phyloP scores from a whole-genome alignment of 1,139 yeast species.

The Blastobotrys indianensis region DNA sequence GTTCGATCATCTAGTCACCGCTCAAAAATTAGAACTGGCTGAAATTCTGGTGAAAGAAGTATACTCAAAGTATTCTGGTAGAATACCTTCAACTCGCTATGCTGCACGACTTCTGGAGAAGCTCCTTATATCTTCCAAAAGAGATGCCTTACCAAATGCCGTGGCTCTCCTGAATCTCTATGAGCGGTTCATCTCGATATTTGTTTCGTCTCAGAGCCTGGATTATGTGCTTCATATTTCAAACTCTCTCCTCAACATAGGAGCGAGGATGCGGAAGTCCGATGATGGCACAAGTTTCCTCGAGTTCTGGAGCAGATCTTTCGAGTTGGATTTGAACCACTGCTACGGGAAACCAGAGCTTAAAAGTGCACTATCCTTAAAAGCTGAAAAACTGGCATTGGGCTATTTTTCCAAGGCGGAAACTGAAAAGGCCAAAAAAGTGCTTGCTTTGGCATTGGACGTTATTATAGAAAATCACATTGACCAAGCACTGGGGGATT shows the following conservation, averaged over 20 bases:
- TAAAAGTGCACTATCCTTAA: slow-evolving; percentile 11
- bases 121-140: slow-evolving; percentile 4
- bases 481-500: not conserved
- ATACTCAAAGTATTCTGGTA: not conserved
- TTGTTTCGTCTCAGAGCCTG: slow-evolving; percentile 8
- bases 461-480: not conserved
- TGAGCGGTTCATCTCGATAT: slow-evolving; percentile 4
- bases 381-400: slow-evolving; percentile 16
- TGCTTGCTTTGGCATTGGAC: slow-evolving; percentile 9
- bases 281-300: slow-evolving; percentile 6
- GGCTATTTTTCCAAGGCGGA: slow-evolving; percentile 11
- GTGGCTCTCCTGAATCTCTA: not conserved
- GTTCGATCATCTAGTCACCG: slow-evolving; percentile 1
- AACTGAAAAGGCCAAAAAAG: slow-evolving; percentile 9
- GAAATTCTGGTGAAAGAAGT: not conserved
- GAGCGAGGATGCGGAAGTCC: slow-evolving; percentile 14
- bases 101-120: slow-evolving; percentile 12
- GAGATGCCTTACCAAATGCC: not conserved
- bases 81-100: slow-evolving; percentile 6
- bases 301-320: slow-evolving; percentile 19
- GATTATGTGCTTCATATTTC: slow-evolving; percentile 17
- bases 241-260: slow-evolving; percentile 18
- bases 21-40: not conserved
- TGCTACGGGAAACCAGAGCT: slow-evolving; percentile 7
- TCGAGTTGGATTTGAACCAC: slow-evolving; percentile 16